A percentile compares a stretch with the other conserved stretches of the same genome.
These are phyloP conservation scores for Plasmodium inui DNA, from an alignment of 169 alveolate genomes.

Conservation along the genomic window DNA sequence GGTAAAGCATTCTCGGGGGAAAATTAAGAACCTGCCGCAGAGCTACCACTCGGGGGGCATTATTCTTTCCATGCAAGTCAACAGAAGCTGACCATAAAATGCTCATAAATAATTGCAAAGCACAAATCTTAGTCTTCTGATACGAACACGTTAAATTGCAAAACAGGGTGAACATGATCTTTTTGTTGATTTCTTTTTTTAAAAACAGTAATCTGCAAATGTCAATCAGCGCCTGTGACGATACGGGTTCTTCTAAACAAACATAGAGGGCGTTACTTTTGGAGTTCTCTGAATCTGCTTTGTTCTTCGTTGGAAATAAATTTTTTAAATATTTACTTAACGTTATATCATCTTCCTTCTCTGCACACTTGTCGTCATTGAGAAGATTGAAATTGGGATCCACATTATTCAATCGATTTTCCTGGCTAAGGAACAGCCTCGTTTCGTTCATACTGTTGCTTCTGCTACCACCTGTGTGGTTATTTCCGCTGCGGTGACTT, in stretches of 20 bases:
- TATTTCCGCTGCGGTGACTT: background rate
- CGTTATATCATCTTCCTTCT: conserved; percentile 71
- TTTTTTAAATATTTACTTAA: conserved; percentile 74
- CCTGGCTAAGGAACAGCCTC: conserved; percentile 9
- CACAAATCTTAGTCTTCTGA: conserved; percentile 55
- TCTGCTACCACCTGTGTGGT: background rate
- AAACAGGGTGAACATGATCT: conserved; percentile 80
- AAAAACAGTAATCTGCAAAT: conserved; percentile 83
- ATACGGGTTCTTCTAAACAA: conserved; percentile 76
- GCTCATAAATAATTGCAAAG: conserved; percentile 78
- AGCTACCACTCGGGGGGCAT: conserved; percentile 16
- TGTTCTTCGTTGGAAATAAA: conserved; percentile 35
- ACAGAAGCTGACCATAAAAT: conserved; percentile 80
- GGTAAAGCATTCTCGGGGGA: conserved; percentile 45
- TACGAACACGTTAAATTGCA: conserved; percentile 75
- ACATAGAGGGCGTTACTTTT: conserved; percentile 64
- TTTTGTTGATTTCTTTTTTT: conserved; percentile 83
- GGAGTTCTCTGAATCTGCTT: background rate
- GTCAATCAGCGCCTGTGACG: conserved; percentile 77
- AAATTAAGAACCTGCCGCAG: conserved; percentile 24
- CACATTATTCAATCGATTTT: conserved; percentile 22
- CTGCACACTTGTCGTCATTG: conserved; percentile 55
- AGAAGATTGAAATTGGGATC: conserved; percentile 28
- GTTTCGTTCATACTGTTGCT: conserved; percentile 12
- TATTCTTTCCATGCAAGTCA: conserved; percentile 70